Conservation (phyloP, 768 basidiomycete species). For the Lactarius sanguifluus region DNA sequence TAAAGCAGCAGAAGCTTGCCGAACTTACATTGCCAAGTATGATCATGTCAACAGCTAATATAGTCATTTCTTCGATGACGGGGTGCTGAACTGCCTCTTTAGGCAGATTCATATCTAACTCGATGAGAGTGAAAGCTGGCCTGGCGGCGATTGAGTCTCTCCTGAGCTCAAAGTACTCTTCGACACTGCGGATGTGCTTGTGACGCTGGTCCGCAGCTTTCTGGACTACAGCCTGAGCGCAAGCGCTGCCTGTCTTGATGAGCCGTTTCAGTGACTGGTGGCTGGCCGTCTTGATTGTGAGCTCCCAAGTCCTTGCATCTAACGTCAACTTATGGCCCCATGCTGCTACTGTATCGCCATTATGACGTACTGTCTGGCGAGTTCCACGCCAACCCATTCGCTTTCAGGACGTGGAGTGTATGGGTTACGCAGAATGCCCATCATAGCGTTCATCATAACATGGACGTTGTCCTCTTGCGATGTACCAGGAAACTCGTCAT, state of each 20-base stretch:
- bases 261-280: constrained; percentile 12
- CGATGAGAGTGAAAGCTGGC: background rate
- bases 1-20: background rate
- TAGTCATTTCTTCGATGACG: constrained; percentile 1
- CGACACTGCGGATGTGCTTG: background rate
- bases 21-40: constrained; percentile 4
- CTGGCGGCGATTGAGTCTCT: background rate
- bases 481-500: constrained; percentile 25
- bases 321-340: background rate
- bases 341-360: background rate
- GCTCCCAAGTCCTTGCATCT: constrained; percentile 22
- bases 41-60: constrained; percentile 1
- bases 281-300: constrained; percentile 15
- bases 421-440: constrained; percentile 25
- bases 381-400: constrained; percentile 21
- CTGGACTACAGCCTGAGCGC: background rate
- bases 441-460: constrained; percentile 12
- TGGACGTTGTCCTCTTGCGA: background rate
- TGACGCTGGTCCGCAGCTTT: background rate
- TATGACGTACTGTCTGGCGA: constrained; percentile 23
- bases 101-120: background rate
- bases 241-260: background rate
- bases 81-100: constrained; percentile 9
- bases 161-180: constrained; percentile 10
- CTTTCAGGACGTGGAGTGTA: constrained; percentile 20